Conservation (phyloP, 176 grass and related monocot species). For the Tuctoria greenei region DNA sequence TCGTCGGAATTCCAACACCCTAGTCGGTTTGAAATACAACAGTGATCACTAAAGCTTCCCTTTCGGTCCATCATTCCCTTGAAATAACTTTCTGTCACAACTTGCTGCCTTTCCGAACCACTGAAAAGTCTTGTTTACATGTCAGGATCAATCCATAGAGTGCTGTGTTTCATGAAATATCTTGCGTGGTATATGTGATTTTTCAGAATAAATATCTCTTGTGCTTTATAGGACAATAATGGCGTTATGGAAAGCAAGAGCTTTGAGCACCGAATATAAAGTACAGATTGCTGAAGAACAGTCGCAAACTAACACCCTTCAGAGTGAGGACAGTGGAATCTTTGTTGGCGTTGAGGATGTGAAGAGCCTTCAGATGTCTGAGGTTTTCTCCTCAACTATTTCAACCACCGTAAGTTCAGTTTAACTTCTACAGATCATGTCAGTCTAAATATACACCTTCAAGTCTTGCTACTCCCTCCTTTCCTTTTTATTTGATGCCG, state of each 20-base stretch:
- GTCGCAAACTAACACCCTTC: slow-evolving; percentile 51
- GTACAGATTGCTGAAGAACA: slow-evolving; percentile 79
- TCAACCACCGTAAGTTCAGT: slow-evolving; percentile 55
- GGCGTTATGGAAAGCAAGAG: slow-evolving; percentile 93
- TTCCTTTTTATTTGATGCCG: no score
- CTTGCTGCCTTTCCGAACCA: background rate
- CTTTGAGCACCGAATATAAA: slow-evolving; percentile 70
- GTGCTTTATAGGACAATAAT: slow-evolving; percentile 75
- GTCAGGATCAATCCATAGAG: slow-evolving; percentile 1
- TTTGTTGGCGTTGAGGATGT: slow-evolving; percentile 72
- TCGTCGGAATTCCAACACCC: no score
- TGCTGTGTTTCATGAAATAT: slow-evolving; percentile 30
- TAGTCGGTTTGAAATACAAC: no score
- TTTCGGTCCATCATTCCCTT: background rate
- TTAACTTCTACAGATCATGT: slow-evolving; percentile 13
- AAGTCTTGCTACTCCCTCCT: slow-evolving; percentile 16
- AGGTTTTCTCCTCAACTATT: slow-evolving; percentile 59
- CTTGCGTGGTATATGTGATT: slow-evolving; percentile 17
- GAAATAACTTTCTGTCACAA: background rate
- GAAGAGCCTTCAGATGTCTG: slow-evolving; percentile 59
- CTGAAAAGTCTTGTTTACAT: background rate
- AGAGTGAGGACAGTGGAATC: slow-evolving; percentile 68
- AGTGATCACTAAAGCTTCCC: background rate
- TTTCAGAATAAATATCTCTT: slow-evolving; percentile 22
- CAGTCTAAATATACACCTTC: slow-evolving; percentile 17